phyloP scores from a whole-genome alignment of 495 filamentous ascomycete genomes.

The Annulohypoxylon nitens region DNA sequence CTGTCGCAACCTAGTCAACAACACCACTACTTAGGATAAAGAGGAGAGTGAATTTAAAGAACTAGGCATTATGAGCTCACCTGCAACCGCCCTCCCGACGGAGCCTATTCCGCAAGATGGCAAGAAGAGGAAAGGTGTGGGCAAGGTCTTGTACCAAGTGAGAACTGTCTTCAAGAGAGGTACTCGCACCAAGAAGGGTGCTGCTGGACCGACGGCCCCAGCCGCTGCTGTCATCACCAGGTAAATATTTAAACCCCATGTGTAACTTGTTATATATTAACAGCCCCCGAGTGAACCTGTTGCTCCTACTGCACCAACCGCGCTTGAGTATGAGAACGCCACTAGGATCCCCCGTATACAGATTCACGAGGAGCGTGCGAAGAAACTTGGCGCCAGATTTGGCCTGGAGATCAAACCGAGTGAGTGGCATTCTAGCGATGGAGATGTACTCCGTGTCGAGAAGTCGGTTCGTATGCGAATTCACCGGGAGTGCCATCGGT shows the following conservation, averaged over 20 bases:
- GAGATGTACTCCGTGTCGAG: constrained; percentile 77
- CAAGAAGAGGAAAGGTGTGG: constrained; percentile 72
- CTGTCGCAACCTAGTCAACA: constrained; percentile 6
- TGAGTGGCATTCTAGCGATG: constrained; percentile 73
- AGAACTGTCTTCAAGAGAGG: constrained; percentile 72
- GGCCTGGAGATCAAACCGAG: constrained; percentile 76
- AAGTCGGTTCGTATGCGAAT: constrained; percentile 94
- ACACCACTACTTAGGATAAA: constrained; percentile 1
- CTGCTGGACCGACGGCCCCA: constrained; percentile 48
- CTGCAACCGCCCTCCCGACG: constrained; percentile 48
- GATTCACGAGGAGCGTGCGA: constrained; percentile 76
- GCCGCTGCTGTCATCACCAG: constrained; percentile 42
- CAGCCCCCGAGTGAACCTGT: constrained; percentile 33
- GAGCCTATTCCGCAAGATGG: constrained; percentile 54
- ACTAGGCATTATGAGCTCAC: constrained; percentile 58
- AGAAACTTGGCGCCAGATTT: constrained; percentile 79
- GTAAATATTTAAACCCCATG: constrained; percentile 34
- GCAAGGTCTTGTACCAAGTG: constrained; percentile 72
- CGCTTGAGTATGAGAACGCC: constrained; percentile 48
- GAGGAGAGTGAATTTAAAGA: constrained; percentile 3
- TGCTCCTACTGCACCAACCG: constrained; percentile 47
- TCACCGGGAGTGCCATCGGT: constrained; percentile 84
- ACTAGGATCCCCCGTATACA: constrained; percentile 61
- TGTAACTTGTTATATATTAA: constrained; percentile 25
- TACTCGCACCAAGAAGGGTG: constrained; percentile 58